Evolutionary conservation across 345 rosid genomes (phyloP), one percentile per base, ranked within the genome.

Genomic region (Cochlearia excelsa): DNA sequence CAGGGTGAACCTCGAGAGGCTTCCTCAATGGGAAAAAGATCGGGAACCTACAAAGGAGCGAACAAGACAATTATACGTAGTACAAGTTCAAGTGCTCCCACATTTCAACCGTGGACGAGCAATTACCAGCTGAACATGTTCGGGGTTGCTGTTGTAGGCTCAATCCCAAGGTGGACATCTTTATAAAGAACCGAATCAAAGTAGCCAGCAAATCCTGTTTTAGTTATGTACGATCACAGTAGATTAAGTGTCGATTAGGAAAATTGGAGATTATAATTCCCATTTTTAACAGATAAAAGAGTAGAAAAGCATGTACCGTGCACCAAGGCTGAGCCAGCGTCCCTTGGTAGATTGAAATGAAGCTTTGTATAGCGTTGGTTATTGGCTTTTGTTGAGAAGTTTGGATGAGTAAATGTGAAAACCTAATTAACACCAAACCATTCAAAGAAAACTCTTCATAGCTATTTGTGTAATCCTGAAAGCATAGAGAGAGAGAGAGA

Each of bases 81-180:
- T 33, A 33, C 5, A 5, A 33, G 5, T 53, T 44, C 3, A 38
- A 45, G n/a, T 46, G 44, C 23, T 34, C n/a, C n/a, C 31, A 46
- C 39, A 31, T 41, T 3, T 30, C 54, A 39, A 42, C 23, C 23
- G 23, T 16, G 9, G 40, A 10, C n/a, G 46, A 40, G 51, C 51
- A 35, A 54, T 50, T 92, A 90, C 97, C 99, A 94, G 84, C 96
- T 94, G 78, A 90, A 94, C 99, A 90, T 94, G 79, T 87, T 90
- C 54, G 99, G 97, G 11, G 99, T 94, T 59, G 88, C 87, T 11
- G 76, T 80, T 23, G 92, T 81, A 55, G 97, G 97, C 65, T 94
- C 99, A 67, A 84, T 93, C 29, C 99, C 95, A 26, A 94, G 92
- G 79, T 94, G 97, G 26, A 93, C 84, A 70, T 94, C 97, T 79